Evolutionary conservation across 495 filamentous ascomycete species (phyloP), one percentile per base, ranked within the genome.

Genomic region (Aspergillus panamensis): DNA sequence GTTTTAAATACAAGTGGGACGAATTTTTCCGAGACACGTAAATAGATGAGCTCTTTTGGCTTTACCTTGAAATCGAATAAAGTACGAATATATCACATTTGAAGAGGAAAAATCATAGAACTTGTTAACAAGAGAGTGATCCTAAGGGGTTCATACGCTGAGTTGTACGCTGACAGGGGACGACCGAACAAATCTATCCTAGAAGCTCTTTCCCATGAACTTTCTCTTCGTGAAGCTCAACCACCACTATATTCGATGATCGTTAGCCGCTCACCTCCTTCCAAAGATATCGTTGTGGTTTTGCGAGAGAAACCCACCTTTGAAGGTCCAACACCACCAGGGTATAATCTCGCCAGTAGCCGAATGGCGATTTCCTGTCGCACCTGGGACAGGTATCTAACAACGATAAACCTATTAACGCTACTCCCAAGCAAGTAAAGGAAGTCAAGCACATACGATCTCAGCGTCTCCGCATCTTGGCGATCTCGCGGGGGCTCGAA

Each of bases 171-270:
- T 19, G 42, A 56, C 48, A 48, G 37, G 43, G 20, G 56, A 58
- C 48, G 55, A 57, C 47, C 51, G 49, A 55, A 60, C 45, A 62
- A 64, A 62, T 51, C 66, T 69, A 73, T 30, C 64, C 76, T 78
- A 91, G 69, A 92, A 79, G 64, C 84, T 85, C 82, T 96, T 97
- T 67, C 92, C 92, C 95, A 98, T 97, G 73, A 98, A 98, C 81
- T 96, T 96, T 71, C 94, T 85, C 84, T 97, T 98, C 48, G 89
- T 88, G 72, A 96, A 98, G 78, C 93, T 97, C 62, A 98, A 77
- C 94, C 94, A 98, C 88, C 92, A 97, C 84, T 88, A 57, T 17
- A 32, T 8, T 19, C 13, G 6, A 9, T 51, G 3, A 3, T 59
- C 10, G 65, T 63, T 52, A 56, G 53, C 31, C 25, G 8, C 1